phyloP scores from a whole-genome alignment of 257 asterid species.

The Solanum paucissectum region DNA sequence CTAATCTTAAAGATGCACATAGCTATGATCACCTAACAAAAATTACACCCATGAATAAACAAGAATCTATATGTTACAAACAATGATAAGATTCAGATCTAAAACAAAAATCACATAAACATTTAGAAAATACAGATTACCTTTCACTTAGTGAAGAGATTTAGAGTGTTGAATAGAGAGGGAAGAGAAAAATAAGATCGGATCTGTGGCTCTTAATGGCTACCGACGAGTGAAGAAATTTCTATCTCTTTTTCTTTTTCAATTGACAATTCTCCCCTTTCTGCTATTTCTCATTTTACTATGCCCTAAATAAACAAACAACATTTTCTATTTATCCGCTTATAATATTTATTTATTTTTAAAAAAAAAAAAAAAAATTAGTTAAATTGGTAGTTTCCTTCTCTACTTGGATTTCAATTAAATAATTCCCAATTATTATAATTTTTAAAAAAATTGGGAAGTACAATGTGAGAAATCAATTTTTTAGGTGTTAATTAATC shows the following conservation, averaged over 20 bases:
- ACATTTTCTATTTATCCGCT: neutral
- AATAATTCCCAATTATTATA: neutral
- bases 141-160: neutral
- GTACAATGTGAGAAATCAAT: neutral
- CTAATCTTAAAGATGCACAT: neutral
- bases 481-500: neutral
- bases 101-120: neutral
- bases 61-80: neutral
- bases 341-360: neutral
- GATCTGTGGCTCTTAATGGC: conserved; percentile 1
- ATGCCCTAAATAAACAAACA: neutral
- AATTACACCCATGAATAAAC: neutral
- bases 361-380: neutral
- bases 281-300: neutral
- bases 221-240: neutral
- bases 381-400: neutral
- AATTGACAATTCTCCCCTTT: neutral
- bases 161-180: neutral
- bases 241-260: neutral
- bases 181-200: neutral
- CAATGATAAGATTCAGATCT: neutral
- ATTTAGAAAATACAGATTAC: neutral
- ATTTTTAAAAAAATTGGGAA: too few relatives aligned
- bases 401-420: neutral
- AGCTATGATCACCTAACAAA: neutral